These are phyloP conservation scores for Fusarium staphyleae DNA, from an alignment of 2,329 filamentous ascomycete species.

Conservation along the genomic window DNA sequence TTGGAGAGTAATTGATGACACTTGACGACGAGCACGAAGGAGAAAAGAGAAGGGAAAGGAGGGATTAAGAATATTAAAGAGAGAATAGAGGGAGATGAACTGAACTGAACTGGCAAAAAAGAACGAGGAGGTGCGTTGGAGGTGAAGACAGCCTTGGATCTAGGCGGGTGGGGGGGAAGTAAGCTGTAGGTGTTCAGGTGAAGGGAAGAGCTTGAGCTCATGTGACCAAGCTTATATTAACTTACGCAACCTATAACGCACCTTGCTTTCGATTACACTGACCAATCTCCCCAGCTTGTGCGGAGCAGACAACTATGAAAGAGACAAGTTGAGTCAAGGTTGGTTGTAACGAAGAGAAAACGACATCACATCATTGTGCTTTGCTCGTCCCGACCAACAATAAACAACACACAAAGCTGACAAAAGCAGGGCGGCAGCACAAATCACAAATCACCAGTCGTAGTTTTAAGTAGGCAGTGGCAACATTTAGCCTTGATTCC, in stretches of 20 bases:
- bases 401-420: constrained; percentile 1
- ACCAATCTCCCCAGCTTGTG: not conserved
- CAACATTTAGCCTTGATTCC: constrained; percentile 35
- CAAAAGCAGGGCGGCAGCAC: constrained; percentile 24
- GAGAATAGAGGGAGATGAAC: not conserved
- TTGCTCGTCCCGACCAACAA: constrained; percentile 10
- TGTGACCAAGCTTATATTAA: constrained; percentile 19
- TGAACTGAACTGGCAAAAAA: not conserved
- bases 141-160: constrained; percentile 21
- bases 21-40: not conserved
- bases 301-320: not conserved
- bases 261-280: constrained; percentile 2
- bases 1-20: not conserved
- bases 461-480: constrained; percentile 5
- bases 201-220: constrained; percentile 29
- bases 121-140: not conserved
- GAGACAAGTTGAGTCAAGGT: not conserved
- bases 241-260: too few relatives aligned
- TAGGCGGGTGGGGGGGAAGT: constrained; percentile 31
- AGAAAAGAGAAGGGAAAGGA: not conserved
- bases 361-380: not conserved
- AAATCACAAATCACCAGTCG: constrained; percentile 2
- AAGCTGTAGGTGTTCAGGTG: constrained; percentile 23
- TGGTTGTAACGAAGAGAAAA: not conserved
- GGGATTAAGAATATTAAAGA: constrained; percentile 7